Evolutionary conservation across 768 basidiomycete species (phyloP).

Genomic region (Suillus plorans): DNA sequence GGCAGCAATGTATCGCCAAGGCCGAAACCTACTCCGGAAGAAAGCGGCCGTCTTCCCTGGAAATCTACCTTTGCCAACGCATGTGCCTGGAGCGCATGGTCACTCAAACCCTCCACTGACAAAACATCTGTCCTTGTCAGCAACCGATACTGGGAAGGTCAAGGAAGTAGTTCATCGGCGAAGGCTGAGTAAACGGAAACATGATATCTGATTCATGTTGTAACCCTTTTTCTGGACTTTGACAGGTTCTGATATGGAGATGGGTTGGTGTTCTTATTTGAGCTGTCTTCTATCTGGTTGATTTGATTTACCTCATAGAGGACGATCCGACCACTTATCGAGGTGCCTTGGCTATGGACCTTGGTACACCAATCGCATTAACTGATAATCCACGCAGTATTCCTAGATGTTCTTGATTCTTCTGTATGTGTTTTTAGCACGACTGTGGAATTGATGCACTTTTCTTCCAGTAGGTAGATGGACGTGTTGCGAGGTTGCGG

Average conservation of each 20-base stretch:
- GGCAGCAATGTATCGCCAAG: constrained; percentile 12
- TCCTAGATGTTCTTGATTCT: constrained; percentile 1
- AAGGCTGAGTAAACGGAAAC: constrained; percentile 34
- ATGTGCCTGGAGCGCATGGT: constrained; percentile 16
- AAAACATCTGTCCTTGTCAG: constrained; percentile 14
- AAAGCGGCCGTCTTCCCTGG: constrained; percentile 23
- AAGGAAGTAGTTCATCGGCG: constrained; percentile 29
- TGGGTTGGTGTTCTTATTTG: constrained; percentile 16
- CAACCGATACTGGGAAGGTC: constrained; percentile 16
- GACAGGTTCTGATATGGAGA: constrained; percentile 17
- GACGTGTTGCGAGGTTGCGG: neutral
- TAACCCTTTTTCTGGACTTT: constrained; percentile 9
- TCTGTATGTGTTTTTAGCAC: neutral
- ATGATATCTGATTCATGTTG: constrained; percentile 19
- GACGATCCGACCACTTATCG: constrained; percentile 11
- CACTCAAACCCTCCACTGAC: constrained; percentile 10
- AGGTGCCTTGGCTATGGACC: constrained; percentile 1
- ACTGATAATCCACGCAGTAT: constrained; percentile 11
- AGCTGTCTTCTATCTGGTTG: constrained; percentile 21
- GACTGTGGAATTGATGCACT: neutral
- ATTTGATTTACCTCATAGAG: constrained; percentile 10
- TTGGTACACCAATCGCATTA: neutral
- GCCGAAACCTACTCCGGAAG: constrained; percentile 24
- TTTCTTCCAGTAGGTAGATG: neutral
- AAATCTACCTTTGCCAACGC: constrained; percentile 26